These are phyloP conservation scores for Aspergillus diversus DNA, from an alignment of 495 filamentous ascomycete species.

Conservation along the genomic window DNA sequence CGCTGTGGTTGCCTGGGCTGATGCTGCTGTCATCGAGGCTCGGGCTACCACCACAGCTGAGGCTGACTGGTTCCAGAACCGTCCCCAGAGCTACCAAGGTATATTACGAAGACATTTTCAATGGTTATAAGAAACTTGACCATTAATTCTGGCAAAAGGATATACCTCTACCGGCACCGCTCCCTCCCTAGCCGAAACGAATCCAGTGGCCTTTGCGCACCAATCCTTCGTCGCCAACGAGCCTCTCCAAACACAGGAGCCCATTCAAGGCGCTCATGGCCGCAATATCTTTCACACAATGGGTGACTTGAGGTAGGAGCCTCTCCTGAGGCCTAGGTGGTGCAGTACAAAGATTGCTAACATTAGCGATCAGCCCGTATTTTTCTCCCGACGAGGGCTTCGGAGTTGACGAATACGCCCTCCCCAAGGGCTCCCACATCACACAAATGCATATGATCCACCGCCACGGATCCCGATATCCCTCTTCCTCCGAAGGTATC, in stretches of 20 bases:
- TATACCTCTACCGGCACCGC: constrained; percentile 32
- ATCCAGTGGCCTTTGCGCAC: constrained; percentile 52
- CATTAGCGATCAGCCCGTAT: constrained; percentile 22
- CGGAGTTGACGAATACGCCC: constrained; percentile 58
- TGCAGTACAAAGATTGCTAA: neutral
- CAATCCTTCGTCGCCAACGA: constrained; percentile 55
- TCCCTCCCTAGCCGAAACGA: constrained; percentile 60
- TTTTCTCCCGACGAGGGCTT: constrained; percentile 44
- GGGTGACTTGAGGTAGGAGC: constrained; percentile 45
- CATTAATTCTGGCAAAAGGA: neutral
- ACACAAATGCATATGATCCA: constrained; percentile 55
- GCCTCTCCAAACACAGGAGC: constrained; percentile 60
- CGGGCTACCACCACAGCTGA: neutral
- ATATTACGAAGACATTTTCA: neutral
- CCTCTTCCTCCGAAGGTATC: constrained; percentile 31
- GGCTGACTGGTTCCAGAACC: constrained; percentile 29
- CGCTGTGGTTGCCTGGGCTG: neutral
- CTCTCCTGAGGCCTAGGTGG: too few relatives aligned
- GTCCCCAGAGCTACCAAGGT: constrained; percentile 24
- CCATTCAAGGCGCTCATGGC: constrained; percentile 53
- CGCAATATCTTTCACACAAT: constrained; percentile 59
- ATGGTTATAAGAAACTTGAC: neutral
- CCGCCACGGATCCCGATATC: constrained; percentile 49
- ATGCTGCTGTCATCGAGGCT: neutral
- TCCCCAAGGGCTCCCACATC: constrained; percentile 59